These are phyloP conservation scores for Aspergillus brasiliensis DNA, from an alignment of 2,329 filamentous ascomycete species.

Conservation along the genomic window DNA sequence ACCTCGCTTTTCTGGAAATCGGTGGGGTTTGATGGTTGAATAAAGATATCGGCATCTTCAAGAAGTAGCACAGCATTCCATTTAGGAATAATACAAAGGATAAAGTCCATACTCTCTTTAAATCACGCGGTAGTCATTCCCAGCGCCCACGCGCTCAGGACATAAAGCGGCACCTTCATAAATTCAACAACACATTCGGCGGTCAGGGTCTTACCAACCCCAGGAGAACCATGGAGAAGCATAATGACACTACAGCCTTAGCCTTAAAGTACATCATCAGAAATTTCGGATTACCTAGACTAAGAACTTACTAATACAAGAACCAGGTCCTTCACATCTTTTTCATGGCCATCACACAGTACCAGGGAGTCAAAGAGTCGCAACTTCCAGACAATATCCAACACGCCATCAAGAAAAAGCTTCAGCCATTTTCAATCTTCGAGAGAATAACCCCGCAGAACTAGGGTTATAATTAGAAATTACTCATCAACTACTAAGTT, in stretches of 20 bases:
- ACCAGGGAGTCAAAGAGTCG: background rate
- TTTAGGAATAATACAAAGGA: constrained; percentile 50
- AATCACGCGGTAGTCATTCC: constrained; percentile 47
- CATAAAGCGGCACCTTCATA: constrained; percentile 54
- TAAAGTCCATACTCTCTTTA: constrained; percentile 47
- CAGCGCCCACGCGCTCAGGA: constrained; percentile 52
- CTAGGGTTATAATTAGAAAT: background rate
- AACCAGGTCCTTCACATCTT: background rate
- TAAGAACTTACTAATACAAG: background rate
- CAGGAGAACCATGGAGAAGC: background rate
- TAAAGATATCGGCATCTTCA: constrained; percentile 47
- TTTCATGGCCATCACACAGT: background rate
- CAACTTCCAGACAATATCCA: constrained; percentile 10
- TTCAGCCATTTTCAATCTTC: constrained; percentile 11
- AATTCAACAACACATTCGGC: constrained; percentile 48
- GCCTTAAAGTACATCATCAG: background rate
- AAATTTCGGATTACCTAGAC: background rate
- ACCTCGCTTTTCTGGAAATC: constrained; percentile 50
- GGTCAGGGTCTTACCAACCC: background rate
- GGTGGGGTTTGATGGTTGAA: constrained; percentile 37
- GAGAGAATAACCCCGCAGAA: background rate
- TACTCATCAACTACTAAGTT: background rate
- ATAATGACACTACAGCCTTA: background rate
- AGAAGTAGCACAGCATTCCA: constrained; percentile 57
- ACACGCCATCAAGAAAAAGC: constrained; percentile 6